Conservation (phyloP, 1,139 yeast genomes). For the Magnusiomyces tetraspermus region DNA sequence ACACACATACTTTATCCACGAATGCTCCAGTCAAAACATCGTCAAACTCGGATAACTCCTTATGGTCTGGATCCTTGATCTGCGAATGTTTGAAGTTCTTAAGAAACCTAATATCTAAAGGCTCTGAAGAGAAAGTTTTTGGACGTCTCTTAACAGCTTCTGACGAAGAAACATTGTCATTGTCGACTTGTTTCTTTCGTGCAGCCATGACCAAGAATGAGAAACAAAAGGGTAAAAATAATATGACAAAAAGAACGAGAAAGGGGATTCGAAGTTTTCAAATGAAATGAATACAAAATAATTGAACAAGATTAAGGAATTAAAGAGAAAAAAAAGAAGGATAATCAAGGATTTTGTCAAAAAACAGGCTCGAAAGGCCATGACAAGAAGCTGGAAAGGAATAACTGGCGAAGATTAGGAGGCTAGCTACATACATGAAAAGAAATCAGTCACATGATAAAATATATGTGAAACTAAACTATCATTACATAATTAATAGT, state of each 20-base stretch:
- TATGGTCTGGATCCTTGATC: conserved; percentile 19
- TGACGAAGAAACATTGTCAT: neutral
- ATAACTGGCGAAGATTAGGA: too few species aligned
- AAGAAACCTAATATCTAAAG: neutral
- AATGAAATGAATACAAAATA: neutral
- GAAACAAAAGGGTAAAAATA: neutral
- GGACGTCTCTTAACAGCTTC: neutral
- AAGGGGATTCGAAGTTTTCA: neutral
- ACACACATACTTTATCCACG: conserved; percentile 26
- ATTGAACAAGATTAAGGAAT: too few species aligned
- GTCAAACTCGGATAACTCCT: conserved; percentile 47
- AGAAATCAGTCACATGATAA: too few species aligned
- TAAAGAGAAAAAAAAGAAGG: too few species aligned
- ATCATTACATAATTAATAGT: too few species aligned
- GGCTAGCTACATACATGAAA: too few species aligned
- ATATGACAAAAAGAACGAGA: neutral
- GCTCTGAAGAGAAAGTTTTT: neutral
- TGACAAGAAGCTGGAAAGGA: too few species aligned
- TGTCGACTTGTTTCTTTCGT: neutral
- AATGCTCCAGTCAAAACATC: conserved; percentile 34
- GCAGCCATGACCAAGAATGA: neutral
- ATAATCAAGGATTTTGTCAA: too few species aligned
- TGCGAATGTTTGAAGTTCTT: neutral
- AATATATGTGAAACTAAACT: too few species aligned
- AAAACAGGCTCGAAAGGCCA: too few species aligned